These are phyloP conservation scores for Tulasnella sp. DNA, from an alignment of 768 basidiomycete genomes.

Conservation along the genomic window DNA sequence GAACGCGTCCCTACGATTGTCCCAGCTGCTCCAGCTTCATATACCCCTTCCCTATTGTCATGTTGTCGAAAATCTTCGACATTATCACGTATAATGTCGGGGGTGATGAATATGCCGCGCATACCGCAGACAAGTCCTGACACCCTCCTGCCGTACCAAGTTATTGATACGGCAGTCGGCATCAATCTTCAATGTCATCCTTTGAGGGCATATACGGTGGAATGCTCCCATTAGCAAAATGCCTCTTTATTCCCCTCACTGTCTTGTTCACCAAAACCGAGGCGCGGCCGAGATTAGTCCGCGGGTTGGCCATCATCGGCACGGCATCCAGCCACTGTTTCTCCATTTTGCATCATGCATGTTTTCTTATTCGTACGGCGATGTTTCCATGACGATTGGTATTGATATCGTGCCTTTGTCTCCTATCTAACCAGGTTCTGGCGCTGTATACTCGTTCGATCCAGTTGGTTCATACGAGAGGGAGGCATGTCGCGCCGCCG, in stretches of 20 bases:
- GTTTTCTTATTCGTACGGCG: neutral
- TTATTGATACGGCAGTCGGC: no score
- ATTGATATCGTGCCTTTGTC: neutral
- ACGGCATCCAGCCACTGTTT: neutral
- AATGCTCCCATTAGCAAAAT: no score
- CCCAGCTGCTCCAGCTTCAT: neutral
- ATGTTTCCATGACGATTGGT: neutral
- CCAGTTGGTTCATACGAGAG: conserved; percentile 98
- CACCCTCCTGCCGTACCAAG: neutral
- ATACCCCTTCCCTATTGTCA: neutral
- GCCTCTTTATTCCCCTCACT: no score
- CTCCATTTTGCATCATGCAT: neutral
- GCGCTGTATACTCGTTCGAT: conserved; percentile 99
- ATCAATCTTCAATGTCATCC: neutral
- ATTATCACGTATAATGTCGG: no score
- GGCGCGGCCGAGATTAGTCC: neutral
- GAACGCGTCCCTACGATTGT: neutral
- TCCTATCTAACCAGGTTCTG: conserved; percentile 50
- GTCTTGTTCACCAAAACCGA: neutral
- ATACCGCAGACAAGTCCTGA: no score
- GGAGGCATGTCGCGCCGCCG: conserved; percentile 91
- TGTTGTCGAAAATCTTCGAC: no score
- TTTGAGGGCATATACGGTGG: neutral
- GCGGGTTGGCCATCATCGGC: neutral
- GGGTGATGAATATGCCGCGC: no score